Evolutionary conservation across 805 yeast species (phyloP), one percentile per base, ranked within the genome.

Genomic region (Metschnikowia lochheadii): DNA sequence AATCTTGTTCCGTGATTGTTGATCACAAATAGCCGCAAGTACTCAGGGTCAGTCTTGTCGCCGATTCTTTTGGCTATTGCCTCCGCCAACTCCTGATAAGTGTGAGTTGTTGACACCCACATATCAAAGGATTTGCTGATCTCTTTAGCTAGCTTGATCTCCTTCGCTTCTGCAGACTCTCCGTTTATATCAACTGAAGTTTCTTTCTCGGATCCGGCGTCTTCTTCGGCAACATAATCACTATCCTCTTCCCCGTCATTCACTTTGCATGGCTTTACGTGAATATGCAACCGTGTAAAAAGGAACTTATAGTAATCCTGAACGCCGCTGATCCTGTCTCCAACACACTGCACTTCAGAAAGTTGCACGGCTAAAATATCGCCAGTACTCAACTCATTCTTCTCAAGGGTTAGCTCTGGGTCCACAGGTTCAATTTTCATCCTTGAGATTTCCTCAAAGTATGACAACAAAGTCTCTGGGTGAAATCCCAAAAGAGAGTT

Each of bases 31-130:
- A 92, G 67, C 58, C 91, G 80, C 51, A 94, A 63, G 59, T 79
- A 78, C 3, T 75, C 76, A 0, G 91, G 81, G 51, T 83, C 82
- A 11, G 79, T 78, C 5, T 72, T 70, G 3, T 53, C 53, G 6
- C 63, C 68, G 14, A 87, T 67, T 39, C 67, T 65, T 5, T 66
- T 62, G 1, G 86, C 91, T 40, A 90, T 78, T 44, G 77, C 78
- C n/a, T 67, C 66, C 0, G 90, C 82, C 35, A 94, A 66, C 18
- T 79, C 82, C 4, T 75, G 70, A 62, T 84, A 89, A 1, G 76
- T 58, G 40, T 83, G 83, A 44, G 75, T 70, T 3, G 83, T 76
- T 4, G 87, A 81, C 5, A 88, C 75, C 91, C 96, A 86, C 35
- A 89, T 63, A 42, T 83, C 83, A 54, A 83, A 76, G 2, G 63